Base-by-base conservation (phyloP, 768 basidiomycete genomes). In the Boletus fagicola region DNA sequence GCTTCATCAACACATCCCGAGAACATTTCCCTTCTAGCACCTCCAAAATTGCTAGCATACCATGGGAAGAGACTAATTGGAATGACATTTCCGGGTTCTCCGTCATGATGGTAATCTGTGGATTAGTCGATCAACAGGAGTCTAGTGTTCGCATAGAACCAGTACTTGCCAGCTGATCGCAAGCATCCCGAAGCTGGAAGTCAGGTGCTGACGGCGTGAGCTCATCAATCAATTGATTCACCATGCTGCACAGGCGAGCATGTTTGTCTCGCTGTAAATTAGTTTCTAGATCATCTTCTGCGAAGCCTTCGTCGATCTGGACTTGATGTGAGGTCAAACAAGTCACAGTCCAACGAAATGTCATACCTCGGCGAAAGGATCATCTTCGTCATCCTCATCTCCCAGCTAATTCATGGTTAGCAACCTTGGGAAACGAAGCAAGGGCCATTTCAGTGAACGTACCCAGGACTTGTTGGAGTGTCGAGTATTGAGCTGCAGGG, bases 191-290 rank as follows among this genome's bases (percentile, higher is more conserved):
- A 28, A 98, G 77, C 60, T 89, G 86, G 67, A 88, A 90, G 66
- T 93, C 92, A 0, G 89, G 85, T 2, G 92, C 85, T 2, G 85
- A 84, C 0, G 91, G 88, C 3, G 85, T 87, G 16, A 98, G 83
- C 65, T 90, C 83, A 62, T 97, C 96, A 38, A 98, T 87, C 56
- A 95, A 80, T 59, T 88, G 86, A 60, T 85, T 91, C 53, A 97
- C 89, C 39, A 81, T 80, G 52, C 83, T 87, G 67, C 85, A 92
- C 38, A 98, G 76, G 22, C 94, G 82, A 2, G 97, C 95, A 62
- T 92, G 80, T 76, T 97, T 96, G 76, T 99, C 97, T 31, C 97
- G 84, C 59, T 92, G 85, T 20, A 98, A 78, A 64, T 96, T 96
- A 1, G 94, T 83, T 65, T 97, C 94, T 1, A 97, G 78, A 67